Conservation (phyloP, 1,284 basidiomycete species). For the Naganishia liquefaciens region DNA sequence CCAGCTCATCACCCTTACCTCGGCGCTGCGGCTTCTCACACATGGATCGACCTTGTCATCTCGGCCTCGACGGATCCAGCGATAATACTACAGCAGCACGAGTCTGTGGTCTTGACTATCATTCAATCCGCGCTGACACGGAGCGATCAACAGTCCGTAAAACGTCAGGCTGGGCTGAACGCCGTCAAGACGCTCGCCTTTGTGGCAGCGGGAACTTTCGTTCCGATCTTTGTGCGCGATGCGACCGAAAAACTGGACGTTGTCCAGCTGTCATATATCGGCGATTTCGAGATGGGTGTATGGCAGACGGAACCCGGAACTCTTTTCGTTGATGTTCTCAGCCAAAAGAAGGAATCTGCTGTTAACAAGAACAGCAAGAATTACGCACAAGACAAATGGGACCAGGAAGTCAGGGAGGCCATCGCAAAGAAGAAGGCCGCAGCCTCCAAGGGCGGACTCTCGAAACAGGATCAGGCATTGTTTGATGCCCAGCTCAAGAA, state of each 20-base stretch:
- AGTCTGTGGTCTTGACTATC: constrained; percentile 5
- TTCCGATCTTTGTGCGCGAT: constrained; percentile 70
- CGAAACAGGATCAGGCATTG: constrained; percentile 78
- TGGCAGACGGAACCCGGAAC: constrained; percentile 81
- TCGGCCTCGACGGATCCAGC: constrained; percentile 68
- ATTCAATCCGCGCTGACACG: constrained; percentile 36
- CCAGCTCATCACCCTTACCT: constrained; percentile 73
- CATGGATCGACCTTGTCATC: constrained; percentile 83
- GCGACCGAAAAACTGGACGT: constrained; percentile 66
- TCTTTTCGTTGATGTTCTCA: constrained; percentile 66
- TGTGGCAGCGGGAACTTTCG: constrained; percentile 67
- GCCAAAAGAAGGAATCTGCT: constrained; percentile 60
- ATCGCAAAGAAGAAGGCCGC: constrained; percentile 70
- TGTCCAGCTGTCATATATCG: constrained; percentile 63
- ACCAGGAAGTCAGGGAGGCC: constrained; percentile 82
- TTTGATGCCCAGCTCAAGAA: constrained; percentile 77
- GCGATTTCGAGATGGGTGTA: constrained; percentile 72
- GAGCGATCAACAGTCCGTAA: constrained; percentile 34
- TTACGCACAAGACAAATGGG: constrained; percentile 86
- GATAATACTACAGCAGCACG: constrained; percentile 44
- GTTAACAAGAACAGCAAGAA: constrained; percentile 75
- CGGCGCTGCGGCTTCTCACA: constrained; percentile 63
- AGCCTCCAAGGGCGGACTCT: constrained; percentile 58
- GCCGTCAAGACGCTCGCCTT: constrained; percentile 76
- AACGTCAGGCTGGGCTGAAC: constrained; percentile 64